phyloP scores from a whole-genome alignment of 495 filamentous ascomycete species.

The Jackrogersella multiformis region DNA sequence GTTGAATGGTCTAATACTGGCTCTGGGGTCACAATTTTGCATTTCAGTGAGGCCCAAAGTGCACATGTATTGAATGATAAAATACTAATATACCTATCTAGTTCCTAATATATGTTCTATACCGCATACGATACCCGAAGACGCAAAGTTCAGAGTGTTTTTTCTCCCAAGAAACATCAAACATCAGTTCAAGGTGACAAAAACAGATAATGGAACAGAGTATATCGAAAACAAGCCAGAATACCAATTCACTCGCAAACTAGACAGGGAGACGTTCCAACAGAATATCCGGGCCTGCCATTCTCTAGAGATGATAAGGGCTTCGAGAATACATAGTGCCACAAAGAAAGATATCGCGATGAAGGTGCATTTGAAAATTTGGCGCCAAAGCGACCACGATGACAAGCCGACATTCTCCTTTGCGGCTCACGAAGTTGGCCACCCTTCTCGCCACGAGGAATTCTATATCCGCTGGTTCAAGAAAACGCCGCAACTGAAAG shows the following conservation, averaged over 20 bases:
- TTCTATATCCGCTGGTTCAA: constrained; percentile 41
- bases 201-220: not conserved
- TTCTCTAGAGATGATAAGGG: constrained; percentile 27
- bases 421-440: constrained; percentile 9
- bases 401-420: constrained; percentile 40
- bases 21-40: constrained; percentile 6
- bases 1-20: constrained; percentile 23
- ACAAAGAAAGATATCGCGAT: constrained; percentile 22
- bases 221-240: not conserved
- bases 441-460: constrained; percentile 25
- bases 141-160: constrained; percentile 10
- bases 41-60: constrained; percentile 10
- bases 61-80: not conserved
- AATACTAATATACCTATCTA: constrained; percentile 13
- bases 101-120: constrained; percentile 24
- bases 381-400: constrained; percentile 24
- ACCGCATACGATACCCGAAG: constrained; percentile 35
- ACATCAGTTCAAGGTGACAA: constrained; percentile 29
- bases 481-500: constrained; percentile 27
- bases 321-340: constrained; percentile 22
- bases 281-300: constrained; percentile 14
- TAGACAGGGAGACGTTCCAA: constrained; percentile 34
- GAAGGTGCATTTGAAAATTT: constrained; percentile 34
- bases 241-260: constrained; percentile 32
- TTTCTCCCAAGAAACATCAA: constrained; percentile 26